Base-by-base conservation (phyloP, 2,329 filamentous ascomycete genomes). In the Knufia fluminis region DNA sequence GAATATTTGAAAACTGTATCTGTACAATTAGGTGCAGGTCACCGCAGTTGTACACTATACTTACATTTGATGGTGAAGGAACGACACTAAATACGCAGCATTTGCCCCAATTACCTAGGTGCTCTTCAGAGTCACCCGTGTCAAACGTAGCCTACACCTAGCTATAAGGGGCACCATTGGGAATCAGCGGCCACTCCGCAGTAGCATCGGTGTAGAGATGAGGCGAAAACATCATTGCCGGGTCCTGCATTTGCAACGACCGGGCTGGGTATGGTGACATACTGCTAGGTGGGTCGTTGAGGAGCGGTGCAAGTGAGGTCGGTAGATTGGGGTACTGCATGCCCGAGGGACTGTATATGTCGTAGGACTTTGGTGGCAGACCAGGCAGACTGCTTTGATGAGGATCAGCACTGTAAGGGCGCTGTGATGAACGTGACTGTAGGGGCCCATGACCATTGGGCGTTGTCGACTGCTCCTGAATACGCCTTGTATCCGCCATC, bases 231-330 rank as follows among this genome's bases (percentile, higher is more conserved):
- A 47, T 33, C 24, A 42, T 49, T 16, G 28, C 16, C 14, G 26
- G 17, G 26, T 49, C 38, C 28, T 42, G 46, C 17, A 49, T 35
- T 10, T 17, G 24, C n/a, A 17, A 14, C 14, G 46, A 14, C 16
- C 38, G 16, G 12, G 14, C 9, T 19, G 22, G 39, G 26, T 49
- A 48, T 19, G 3, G 45, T n/a, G 35, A 4, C 22, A 43, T 42
- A 16, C 23, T 16, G 3, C n/a, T 24, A 8, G 36, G 46, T 3
- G 22, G n/a, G 10, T 54, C 51, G 33, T 57, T 57, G 14, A 57
- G 53, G 41, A 55, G 32, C 2, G 57, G 57, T 12, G 57, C 53
- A 31, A 56, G 46, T 3, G 55, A 57, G 17, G 57, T 55, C 4
- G 57, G 51, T 7, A 54, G 41, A 14, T 47, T 24, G 17, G 43